Evolutionary conservation across 1,139 yeast genomes (phyloP).

Genomic region (Yamadazyma atmosphaerica): DNA sequence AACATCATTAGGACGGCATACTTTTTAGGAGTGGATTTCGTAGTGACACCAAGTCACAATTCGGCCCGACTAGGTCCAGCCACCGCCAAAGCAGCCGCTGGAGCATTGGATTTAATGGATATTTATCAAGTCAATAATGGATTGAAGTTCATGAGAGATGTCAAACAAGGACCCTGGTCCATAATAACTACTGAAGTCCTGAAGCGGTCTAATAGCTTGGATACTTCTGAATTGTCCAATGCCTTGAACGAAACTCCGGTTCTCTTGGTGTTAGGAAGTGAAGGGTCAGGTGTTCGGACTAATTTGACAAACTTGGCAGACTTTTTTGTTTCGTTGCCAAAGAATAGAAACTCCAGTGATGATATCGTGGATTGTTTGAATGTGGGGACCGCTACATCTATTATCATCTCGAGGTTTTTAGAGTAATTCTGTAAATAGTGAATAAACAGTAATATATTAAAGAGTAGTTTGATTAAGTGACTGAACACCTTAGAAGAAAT

Average conservation of each 20-base stretch:
- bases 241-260: constrained; percentile 55
- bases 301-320: constrained; percentile 64
- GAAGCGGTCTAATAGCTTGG: constrained; percentile 36
- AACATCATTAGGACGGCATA: constrained; percentile 82
- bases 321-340: constrained; percentile 54
- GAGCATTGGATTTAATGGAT: constrained; percentile 78
- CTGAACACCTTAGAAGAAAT: too few species aligned
- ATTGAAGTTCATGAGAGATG: constrained; percentile 57
- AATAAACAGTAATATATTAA: too few species aligned
- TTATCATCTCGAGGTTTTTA: constrained; percentile 53
- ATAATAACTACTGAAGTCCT: constrained; percentile 59
- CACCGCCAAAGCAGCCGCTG: constrained; percentile 80
- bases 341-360: constrained; percentile 32
- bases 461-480: too few species aligned
- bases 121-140: constrained; percentile 61
- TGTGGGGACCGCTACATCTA: constrained; percentile 86
- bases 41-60: constrained; percentile 68
- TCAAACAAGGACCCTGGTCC: constrained; percentile 64
- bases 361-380: constrained; percentile 73
- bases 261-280: constrained; percentile 78
- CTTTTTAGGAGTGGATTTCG: constrained; percentile 81
- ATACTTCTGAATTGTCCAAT: constrained; percentile 41
- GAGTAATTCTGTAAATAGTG: constrained; percentile 7
- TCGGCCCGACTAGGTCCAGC: constrained; percentile 76
- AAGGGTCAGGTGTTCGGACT: constrained; percentile 79